phyloP scores from a whole-genome alignment of 1,139 yeast species.

The Taphrina sp. region DNA sequence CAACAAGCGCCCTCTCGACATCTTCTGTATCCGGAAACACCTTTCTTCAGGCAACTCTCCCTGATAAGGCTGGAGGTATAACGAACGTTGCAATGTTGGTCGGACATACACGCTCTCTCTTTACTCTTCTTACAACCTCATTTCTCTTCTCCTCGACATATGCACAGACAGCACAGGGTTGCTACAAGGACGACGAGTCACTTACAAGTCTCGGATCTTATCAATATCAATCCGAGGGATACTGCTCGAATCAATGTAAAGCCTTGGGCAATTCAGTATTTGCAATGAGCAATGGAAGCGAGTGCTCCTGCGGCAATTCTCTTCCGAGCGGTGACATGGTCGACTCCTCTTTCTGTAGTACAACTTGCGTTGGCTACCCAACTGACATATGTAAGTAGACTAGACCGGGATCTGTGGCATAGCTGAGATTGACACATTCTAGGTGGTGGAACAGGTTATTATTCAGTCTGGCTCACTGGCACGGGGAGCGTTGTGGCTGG shows the following conservation, averaged over 20 bases:
- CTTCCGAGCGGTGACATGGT: slow-evolving; percentile 50
- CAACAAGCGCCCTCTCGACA: no score
- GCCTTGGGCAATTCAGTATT: slow-evolving; percentile 50
- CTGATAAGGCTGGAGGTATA: no score
- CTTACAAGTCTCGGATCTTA: slow-evolving; percentile 35
- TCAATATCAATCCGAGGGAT: slow-evolving; percentile 36
- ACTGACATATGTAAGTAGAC: slow-evolving; percentile 48
- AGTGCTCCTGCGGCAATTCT: slow-evolving; percentile 64
- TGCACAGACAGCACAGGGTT: slow-evolving; percentile 13
- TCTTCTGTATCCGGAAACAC: no score
- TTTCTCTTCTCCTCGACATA: background rate
- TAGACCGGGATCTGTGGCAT: background rate
- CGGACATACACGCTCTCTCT: background rate
- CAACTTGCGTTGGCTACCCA: slow-evolving; percentile 55
- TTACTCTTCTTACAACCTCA: background rate
- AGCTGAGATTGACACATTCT: background rate
- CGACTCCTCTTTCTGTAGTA: slow-evolving; percentile 48
- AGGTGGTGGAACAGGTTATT: slow-evolving; percentile 52
- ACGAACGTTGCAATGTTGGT: background rate
- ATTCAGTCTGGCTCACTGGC: slow-evolving; percentile 41
- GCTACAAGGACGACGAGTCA: slow-evolving; percentile 9
- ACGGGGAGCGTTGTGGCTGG: slow-evolving; percentile 36
- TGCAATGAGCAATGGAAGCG: slow-evolving; percentile 58
- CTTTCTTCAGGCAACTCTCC: no score
- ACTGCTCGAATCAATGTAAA: slow-evolving; percentile 35